These are phyloP conservation scores for Gentiana macrophylla DNA, from an alignment of 257 asterid genomes.

Conservation along the genomic window DNA sequence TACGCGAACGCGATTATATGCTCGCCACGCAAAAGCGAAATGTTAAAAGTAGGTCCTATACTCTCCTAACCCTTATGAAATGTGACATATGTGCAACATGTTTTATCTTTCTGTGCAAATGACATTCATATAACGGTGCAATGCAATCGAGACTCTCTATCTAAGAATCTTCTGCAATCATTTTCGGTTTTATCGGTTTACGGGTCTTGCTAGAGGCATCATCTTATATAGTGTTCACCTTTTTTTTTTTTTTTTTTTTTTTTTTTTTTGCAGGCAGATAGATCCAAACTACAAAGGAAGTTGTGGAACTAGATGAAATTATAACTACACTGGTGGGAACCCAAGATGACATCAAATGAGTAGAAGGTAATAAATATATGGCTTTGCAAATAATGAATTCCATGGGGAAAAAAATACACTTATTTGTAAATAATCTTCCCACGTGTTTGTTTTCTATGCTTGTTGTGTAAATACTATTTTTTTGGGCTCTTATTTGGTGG, in stretches of 20 bases:
- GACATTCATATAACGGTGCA: too few relatives aligned
- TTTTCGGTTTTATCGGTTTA: too few relatives aligned
- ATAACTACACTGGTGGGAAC: constrained; percentile 41
- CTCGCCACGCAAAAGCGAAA: constrained; percentile 66
- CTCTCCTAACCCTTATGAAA: neutral
- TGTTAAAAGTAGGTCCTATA: constrained; percentile 47
- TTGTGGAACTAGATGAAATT: constrained; percentile 61
- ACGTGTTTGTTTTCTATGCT: too few relatives aligned
- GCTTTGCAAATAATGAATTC: too few relatives aligned
- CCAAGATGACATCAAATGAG: constrained; percentile 26
- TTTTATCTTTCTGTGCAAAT: too few relatives aligned
- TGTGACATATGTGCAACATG: neutral
- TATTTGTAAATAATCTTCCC: too few relatives aligned
- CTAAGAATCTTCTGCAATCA: too few relatives aligned
- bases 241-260: neutral
- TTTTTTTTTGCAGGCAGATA: constrained; percentile 44
- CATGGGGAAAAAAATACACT: too few relatives aligned
- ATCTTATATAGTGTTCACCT: neutral
- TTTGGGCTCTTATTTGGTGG: too few relatives aligned
- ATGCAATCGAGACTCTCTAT: too few relatives aligned
- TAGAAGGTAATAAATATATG: constrained; percentile 3
- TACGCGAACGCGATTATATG: constrained; percentile 64
- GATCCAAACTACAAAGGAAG: constrained; percentile 48
- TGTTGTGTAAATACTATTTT: too few relatives aligned
- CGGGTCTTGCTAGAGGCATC: too few relatives aligned